A percentile compares a stretch with the other conserved stretches of the same genome.
phyloP scores from a whole-genome alignment of 202 grass and related monocot genomes.

The Saccharum hybrid region DNA sequence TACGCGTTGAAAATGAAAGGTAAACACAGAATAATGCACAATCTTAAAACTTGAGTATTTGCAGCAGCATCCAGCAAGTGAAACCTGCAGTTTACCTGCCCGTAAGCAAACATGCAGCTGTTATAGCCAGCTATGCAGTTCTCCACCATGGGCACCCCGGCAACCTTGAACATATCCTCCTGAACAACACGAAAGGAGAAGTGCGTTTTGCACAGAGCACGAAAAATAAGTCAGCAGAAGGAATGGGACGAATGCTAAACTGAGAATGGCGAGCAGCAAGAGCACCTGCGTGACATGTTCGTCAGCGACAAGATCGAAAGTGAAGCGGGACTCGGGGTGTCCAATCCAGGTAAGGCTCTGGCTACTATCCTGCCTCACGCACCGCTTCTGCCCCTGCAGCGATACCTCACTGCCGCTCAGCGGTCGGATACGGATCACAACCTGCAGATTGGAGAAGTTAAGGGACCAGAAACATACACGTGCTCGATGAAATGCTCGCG shows the following conservation, averaged over 20 bases:
- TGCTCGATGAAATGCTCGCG: conserved; percentile 34
- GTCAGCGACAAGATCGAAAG: conserved; percentile 92
- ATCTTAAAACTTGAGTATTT: conserved; percentile 13
- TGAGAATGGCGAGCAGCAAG: conserved; percentile 8
- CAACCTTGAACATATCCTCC: conserved; percentile 90
- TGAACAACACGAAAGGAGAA: conserved; percentile 45
- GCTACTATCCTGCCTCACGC: conserved; percentile 74
- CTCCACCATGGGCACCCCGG: conserved; percentile 95
- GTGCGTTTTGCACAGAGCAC: background rate
- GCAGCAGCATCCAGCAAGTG: conserved; percentile 1
- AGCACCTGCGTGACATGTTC: conserved; percentile 86
- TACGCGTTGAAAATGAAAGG: conserved; percentile 1
- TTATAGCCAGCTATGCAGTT: conserved; percentile 95
- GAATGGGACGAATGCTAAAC: background rate
- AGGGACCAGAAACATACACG: background rate
- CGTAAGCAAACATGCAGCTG: conserved; percentile 98
- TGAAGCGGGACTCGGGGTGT: conserved; percentile 93
- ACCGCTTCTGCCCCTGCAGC: conserved; percentile 68
- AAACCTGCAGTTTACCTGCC: conserved; percentile 66
- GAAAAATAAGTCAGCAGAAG: background rate
- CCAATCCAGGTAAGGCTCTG: conserved; percentile 85
- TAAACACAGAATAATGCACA: background rate
- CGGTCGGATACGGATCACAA: conserved; percentile 83
- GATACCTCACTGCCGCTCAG: conserved; percentile 81
- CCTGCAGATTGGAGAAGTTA: conserved; percentile 52